A percentile compares a stretch with the other conserved stretches of the same genome.
Evolutionary conservation across 768 basidiomycete genomes (phyloP).

Genomic region (Mycena amicta): DNA sequence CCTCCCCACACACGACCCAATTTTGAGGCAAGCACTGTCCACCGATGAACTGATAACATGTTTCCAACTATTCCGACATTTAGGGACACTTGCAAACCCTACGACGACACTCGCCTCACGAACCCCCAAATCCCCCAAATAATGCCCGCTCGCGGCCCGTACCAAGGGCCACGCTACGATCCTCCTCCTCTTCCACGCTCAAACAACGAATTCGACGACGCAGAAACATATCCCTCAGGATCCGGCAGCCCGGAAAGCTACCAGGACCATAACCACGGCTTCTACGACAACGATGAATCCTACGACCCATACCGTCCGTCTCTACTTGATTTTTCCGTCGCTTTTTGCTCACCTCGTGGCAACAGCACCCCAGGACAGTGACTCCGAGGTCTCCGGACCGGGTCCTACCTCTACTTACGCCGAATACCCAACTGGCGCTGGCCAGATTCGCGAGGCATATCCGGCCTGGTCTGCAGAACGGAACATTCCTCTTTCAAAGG

Average conservation of each 20-base stretch:
- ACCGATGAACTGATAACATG: no score
- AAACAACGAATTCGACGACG: constrained; percentile 15
- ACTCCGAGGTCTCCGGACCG: constrained; percentile 67
- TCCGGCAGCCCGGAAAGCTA: constrained; percentile 14
- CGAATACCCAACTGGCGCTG: constrained; percentile 8
- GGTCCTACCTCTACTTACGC: constrained; percentile 13
- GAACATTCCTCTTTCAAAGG: constrained; percentile 96
- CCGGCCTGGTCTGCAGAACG: constrained; percentile 93
- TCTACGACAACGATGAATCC: constrained; percentile 53
- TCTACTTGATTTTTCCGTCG: not conserved
- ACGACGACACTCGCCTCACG: constrained; percentile 2
- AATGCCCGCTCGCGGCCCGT: constrained; percentile 21
- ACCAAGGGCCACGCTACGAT: constrained; percentile 12
- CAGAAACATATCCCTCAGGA: constrained; percentile 14
- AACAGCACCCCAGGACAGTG: constrained; percentile 78
- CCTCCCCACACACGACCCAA: not conserved
- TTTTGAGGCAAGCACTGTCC: no score
- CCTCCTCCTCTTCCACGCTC: constrained; percentile 17
- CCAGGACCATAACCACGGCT: constrained; percentile 17
- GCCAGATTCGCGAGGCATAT: constrained; percentile 75
- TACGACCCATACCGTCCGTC: constrained; percentile 21
- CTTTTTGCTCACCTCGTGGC: not conserved
- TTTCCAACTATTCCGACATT: no score
- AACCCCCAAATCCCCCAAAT: no score
- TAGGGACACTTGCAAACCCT: constrained; percentile 11